Evolutionary conservation across 2,329 filamentous ascomycete genomes (phyloP).

Genomic region (Paraphoma chrysanthemicola): DNA sequence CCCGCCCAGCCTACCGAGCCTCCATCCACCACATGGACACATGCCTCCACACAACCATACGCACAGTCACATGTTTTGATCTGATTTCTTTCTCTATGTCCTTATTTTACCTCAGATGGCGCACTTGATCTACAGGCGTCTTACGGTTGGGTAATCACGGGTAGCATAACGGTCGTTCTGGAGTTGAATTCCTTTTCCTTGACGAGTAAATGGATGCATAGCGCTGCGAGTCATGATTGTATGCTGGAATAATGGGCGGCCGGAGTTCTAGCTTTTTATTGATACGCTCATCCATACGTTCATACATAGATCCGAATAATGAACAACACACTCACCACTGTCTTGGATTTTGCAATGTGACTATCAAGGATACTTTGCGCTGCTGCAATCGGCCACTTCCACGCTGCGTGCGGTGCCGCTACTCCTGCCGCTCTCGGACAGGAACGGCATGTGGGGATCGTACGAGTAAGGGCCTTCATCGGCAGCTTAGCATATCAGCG

Average conservation of each 20-base stretch:
- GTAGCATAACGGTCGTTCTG: background rate
- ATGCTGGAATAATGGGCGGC: conserved; percentile 1
- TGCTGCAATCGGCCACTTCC: too few species aligned
- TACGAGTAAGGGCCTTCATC: background rate
- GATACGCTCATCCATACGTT: background rate
- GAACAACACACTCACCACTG: background rate
- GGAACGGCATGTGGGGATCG: conserved; percentile 4
- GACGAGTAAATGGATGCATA: conserved; percentile 2
- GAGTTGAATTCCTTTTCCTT: background rate
- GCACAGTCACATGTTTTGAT: conserved; percentile 16
- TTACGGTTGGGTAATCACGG: background rate
- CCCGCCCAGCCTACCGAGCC: background rate
- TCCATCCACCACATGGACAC: conserved; percentile 11
- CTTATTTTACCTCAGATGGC: background rate
- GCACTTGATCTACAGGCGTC: background rate
- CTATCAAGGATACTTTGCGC: too few species aligned
- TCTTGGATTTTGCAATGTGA: too few species aligned
- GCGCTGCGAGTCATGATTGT: conserved; percentile 1
- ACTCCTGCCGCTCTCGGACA: background rate
- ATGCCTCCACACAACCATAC: background rate
- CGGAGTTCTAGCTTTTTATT: conserved; percentile 1
- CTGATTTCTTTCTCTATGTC: conserved; percentile 9
- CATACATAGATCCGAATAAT: background rate
- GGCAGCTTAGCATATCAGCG: conserved; percentile 1
- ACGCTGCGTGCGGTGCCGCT: background rate